Base-by-base conservation (phyloP, 228 moss, liverwort and hornwort species). In the Sphagnum fallax region DNA sequence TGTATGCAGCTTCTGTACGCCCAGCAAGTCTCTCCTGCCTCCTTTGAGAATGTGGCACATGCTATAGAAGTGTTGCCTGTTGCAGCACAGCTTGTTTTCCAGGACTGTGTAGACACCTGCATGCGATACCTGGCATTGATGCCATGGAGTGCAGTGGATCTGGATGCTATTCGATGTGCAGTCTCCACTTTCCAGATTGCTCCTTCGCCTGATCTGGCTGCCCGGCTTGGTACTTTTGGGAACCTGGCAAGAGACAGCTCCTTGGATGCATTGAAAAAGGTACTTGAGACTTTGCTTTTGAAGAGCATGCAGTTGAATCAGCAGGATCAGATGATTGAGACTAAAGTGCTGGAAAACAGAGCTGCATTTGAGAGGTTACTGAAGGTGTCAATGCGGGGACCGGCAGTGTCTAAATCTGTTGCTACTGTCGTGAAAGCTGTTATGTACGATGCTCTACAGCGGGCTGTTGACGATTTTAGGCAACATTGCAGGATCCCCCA, bases 61-160 rank as follows among this genome's bases (percentile, higher is more conserved):
- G 82, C 82, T 67, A 78, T 78, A 67, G 82, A 82, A 76, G 82
- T 82, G 52, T 78, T 78, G 67, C 75, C 82, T 53, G 82, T 82
- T 55, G 78, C 82, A 51, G 78, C 82, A 32, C 78, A 82, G 65
- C 82, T 82, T 75, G 78, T 82, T 53, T 82, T 70, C 55, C 82
- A 82, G 65, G 78, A 78, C n/a, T 82, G 78, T 71, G 78, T 82
- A 67, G 82, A 82, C 69, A 75, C 78, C 60, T 82, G 78, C 75
- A 82, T 82, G 82, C 82, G 82, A 53, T 82, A 82, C 73, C 73
- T 82, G 70, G 78, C 82, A 75, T 78, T 78, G 75, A 82, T 82
- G 78, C 78, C 82, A 65, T 82, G 78, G 82, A 78, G 67, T 68
- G 78, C 70, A 53, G 70, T 62, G 51, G 78, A 82, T 65, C 68